phyloP scores from a whole-genome alignment of 371 early-diverging fungal genomes.

The Mucor racemosus region DNA sequence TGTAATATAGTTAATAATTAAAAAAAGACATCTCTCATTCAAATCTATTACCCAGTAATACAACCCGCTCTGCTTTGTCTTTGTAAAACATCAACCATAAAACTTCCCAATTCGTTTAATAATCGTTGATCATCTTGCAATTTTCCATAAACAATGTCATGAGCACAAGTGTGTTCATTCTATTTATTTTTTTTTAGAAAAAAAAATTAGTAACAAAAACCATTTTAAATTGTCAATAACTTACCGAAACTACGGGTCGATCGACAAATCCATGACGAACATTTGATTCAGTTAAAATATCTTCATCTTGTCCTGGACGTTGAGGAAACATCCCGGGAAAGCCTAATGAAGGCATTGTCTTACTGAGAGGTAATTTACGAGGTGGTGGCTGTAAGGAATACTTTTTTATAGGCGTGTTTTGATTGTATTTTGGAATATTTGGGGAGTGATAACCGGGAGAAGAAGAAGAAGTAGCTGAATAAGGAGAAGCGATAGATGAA shows the following conservation, averaged over 20 bases:
- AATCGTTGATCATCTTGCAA: constrained; percentile 57
- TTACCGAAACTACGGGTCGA: constrained; percentile 55
- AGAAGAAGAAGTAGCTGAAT: constrained; percentile 37
- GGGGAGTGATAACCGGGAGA: constrained; percentile 57
- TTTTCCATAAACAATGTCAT: constrained; percentile 56
- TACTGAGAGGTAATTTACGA: constrained; percentile 47
- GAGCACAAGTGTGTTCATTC: constrained; percentile 58
- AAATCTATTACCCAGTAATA: constrained; percentile 52
- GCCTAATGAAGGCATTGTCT: constrained; percentile 56
- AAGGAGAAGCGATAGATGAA: constrained; percentile 53
- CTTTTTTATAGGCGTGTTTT: constrained; percentile 43
- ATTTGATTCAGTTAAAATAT: constrained; percentile 65
- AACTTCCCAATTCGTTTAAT: constrained; percentile 56
- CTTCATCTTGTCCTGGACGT: constrained; percentile 62
- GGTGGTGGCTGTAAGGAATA: constrained; percentile 59
- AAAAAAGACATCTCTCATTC: too few relatives aligned
- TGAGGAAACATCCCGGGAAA: constrained; percentile 78
- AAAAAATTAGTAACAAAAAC: too few relatives aligned
- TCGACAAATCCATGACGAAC: constrained; percentile 77
- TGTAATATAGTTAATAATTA: too few relatives aligned
- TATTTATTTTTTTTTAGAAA: constrained; percentile 21
- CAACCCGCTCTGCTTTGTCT: constrained; percentile 54
- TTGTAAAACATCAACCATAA: constrained; percentile 65
- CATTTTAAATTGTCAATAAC: background rate
- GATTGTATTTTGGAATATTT: constrained; percentile 33